These are phyloP conservation scores for Eucalyptus cloeziana DNA, from an alignment of 345 rosid species.

Conservation along the genomic window DNA sequence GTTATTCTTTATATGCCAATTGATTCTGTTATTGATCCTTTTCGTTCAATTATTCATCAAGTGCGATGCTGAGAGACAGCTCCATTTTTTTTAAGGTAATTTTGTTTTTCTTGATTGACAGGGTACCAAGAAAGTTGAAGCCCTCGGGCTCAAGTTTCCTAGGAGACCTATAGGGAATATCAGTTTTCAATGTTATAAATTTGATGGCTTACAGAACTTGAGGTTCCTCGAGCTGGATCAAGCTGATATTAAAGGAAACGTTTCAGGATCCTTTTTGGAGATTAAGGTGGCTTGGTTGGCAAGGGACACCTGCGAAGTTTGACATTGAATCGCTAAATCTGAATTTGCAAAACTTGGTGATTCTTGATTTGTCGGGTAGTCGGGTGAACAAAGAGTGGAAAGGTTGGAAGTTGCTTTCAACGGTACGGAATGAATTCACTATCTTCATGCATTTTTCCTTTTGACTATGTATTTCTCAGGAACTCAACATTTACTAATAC, in stretches of 20 bases:
- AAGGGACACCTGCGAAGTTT: fast-evolving
- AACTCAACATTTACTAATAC: fast-evolving
- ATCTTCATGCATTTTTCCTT: fast-evolving
- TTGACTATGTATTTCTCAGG: fast-evolving
- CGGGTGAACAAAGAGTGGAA: fast-evolving
- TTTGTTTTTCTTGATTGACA: neutral
- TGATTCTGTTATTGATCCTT: too few relatives aligned
- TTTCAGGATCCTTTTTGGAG: fast-evolving
- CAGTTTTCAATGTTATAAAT: fast-evolving
- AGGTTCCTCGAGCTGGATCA: neutral
- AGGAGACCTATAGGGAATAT: fast-evolving
- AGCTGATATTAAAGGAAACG: fast-evolving
- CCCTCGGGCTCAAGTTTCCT: fast-evolving
- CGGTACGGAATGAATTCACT: fast-evolving
- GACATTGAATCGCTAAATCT: fast-evolving
- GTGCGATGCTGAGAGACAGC: too few relatives aligned
- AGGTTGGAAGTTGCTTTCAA: fast-evolving
- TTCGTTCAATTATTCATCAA: too few relatives aligned
- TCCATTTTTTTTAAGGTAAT: fast-evolving
- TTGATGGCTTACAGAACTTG: too few relatives aligned
- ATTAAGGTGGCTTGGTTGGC: neutral
- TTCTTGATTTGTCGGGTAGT: too few relatives aligned
- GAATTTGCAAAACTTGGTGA: too few relatives aligned
- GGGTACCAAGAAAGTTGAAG: fast-evolving
- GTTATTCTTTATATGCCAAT: too few relatives aligned